Evolutionary conservation across 2,329 filamentous ascomycete genomes (phyloP).

Genomic region (Eutypella sp.): DNA sequence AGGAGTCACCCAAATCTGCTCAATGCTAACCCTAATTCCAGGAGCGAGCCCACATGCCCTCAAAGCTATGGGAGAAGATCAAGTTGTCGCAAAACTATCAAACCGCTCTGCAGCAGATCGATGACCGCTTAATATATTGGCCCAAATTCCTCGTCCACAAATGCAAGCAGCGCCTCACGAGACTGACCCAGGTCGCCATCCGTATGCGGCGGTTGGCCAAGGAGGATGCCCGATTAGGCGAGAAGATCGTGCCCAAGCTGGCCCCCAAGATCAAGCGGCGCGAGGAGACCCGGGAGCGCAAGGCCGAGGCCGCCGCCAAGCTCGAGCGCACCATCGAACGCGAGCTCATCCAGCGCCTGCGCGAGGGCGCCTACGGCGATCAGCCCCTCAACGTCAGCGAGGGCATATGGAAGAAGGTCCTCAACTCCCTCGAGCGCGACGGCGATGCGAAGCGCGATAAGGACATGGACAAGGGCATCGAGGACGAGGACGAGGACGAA

Average conservation of each 20-base stretch:
- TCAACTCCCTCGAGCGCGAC: slow-evolving; percentile 81
- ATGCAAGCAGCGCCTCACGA: slow-evolving; percentile 91
- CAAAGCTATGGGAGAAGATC: slow-evolving; percentile 91
- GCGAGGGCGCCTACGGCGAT: slow-evolving; percentile 91
- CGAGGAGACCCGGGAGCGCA: slow-evolving; percentile 70
- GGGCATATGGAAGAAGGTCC: slow-evolving; percentile 93
- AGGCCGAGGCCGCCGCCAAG: slow-evolving; percentile 80
- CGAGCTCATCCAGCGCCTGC: slow-evolving; percentile 84
- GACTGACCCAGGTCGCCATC: slow-evolving; percentile 87
- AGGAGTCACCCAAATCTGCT: too few relatives aligned
- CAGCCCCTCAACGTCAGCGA: slow-evolving; percentile 93
- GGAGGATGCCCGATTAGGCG: slow-evolving; percentile 84
- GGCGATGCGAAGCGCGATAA: slow-evolving; percentile 79
- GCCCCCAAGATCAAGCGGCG: slow-evolving; percentile 82
- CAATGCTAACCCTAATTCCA: slow-evolving; percentile 3
- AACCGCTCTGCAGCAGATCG: slow-evolving; percentile 82
- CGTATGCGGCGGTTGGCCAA: slow-evolving; percentile 73
- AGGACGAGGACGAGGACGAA: slow-evolving; percentile 69
- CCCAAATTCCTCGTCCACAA: slow-evolving; percentile 91
- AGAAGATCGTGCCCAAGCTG: slow-evolving; percentile 80
- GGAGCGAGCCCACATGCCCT: slow-evolving; percentile 71
- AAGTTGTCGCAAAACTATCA: slow-evolving; percentile 87
- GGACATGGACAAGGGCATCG: slow-evolving; percentile 83
- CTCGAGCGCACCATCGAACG: slow-evolving; percentile 93
- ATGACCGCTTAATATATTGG: slow-evolving; percentile 84